phyloP scores from a whole-genome alignment of 192 early-diverging fungal genomes.

The Paraglomus brasilianum region DNA sequence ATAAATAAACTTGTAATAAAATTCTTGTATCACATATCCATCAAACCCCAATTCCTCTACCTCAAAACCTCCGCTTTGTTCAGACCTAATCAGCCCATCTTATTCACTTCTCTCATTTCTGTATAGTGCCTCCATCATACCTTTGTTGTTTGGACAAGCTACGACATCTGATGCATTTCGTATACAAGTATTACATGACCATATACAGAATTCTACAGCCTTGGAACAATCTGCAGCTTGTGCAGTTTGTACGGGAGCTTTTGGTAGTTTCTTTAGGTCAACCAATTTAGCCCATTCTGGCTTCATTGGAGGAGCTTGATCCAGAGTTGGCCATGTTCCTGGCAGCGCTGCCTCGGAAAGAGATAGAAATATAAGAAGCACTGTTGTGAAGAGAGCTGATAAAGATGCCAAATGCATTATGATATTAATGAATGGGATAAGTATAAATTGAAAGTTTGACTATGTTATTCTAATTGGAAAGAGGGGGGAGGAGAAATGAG shows the following conservation, averaged over 20 bases:
- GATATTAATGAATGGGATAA: no score
- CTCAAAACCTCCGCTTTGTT: not conserved
- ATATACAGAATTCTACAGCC: constrained; percentile 29
- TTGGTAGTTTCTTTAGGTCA: constrained; percentile 35
- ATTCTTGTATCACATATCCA: not conserved
- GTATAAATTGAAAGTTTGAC: no score
- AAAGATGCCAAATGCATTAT: no score
- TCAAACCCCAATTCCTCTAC: not conserved
- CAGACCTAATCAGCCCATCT: no score
- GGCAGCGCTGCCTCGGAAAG: no score
- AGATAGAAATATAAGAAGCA: no score
- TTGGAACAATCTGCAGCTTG: no score
- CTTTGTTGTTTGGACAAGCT: constrained; percentile 32
- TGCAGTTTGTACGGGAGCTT: not conserved
- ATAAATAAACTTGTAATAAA: not conserved
- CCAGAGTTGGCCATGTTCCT: constrained; percentile 35
- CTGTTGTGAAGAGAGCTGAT: no score
- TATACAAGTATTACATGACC: constrained; percentile 38
- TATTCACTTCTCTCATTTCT: not conserved
- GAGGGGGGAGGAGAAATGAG: no score
- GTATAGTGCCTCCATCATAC: not conserved
- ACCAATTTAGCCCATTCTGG: constrained; percentile 37
- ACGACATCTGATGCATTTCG: constrained; percentile 32
- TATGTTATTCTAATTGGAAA: no score
- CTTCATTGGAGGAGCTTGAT: constrained; percentile 37